These are phyloP conservation scores for Suillus subluteus DNA, from an alignment of 768 basidiomycete genomes.

Conservation along the genomic window DNA sequence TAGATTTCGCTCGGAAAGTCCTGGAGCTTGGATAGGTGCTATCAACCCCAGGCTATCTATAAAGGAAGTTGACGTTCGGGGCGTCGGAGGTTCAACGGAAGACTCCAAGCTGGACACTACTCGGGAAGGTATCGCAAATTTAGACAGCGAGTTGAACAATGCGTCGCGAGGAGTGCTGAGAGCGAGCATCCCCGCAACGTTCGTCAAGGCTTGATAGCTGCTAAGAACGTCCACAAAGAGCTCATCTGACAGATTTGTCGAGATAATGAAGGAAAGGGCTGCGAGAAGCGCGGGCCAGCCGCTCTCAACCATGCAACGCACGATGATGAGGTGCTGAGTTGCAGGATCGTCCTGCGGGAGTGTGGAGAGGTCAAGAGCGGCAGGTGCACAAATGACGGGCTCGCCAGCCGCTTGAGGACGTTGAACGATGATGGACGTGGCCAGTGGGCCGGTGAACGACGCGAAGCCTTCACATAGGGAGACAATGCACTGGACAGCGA, in stretches of 20 bases:
- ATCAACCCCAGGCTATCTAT: constrained; percentile 72
- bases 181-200: constrained; percentile 85
- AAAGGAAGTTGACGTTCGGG: constrained; percentile 58
- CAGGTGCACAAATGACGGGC: constrained; percentile 68
- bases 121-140: constrained; percentile 85
- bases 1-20: constrained; percentile 86
- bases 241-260: constrained; percentile 89
- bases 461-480: constrained; percentile 88
- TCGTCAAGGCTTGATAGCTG: constrained; percentile 82
- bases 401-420: constrained; percentile 64
- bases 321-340: constrained; percentile 60
- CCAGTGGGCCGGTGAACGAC: constrained; percentile 71
- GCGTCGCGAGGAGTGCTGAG: constrained; percentile 89
- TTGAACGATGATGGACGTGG: constrained; percentile 70
- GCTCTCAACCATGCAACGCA: constrained; percentile 78
- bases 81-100: constrained; percentile 54
- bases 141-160: constrained; percentile 85
- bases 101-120: constrained; percentile 86
- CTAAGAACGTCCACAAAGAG: constrained; percentile 87
- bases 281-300: constrained; percentile 95
- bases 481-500: constrained; percentile 86
- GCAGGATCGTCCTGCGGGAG: constrained; percentile 58
- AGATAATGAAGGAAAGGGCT: constrained; percentile 85
- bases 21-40: constrained; percentile 58
- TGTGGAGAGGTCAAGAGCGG: constrained; percentile 64